A percentile compares a stretch with the other conserved stretches of the same genome.
phyloP scores from a whole-genome alignment of 2,329 filamentous ascomycete species.

The Rachicladosporium sp. region DNA sequence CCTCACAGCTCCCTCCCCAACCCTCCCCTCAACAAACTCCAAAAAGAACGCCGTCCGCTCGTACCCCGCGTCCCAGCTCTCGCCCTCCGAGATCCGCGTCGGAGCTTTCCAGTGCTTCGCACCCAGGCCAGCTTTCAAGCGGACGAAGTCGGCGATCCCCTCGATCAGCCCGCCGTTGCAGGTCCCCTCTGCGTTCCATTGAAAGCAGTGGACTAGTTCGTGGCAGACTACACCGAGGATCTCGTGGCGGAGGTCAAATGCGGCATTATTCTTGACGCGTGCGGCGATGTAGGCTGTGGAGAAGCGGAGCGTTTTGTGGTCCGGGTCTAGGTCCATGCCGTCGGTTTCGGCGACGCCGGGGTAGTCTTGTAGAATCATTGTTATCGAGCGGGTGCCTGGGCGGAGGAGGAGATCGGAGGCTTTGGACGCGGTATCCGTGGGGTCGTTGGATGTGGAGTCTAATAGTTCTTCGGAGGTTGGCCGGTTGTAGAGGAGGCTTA shows the following conservation, averaged over 20 bases:
- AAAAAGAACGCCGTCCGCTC: slow-evolving; percentile 86
- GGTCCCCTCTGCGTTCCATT: slow-evolving; percentile 53
- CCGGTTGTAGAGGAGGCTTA: slow-evolving; percentile 55
- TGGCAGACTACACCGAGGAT: slow-evolving; percentile 76
- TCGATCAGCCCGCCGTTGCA: slow-evolving; percentile 66
- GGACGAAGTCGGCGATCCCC: slow-evolving; percentile 86
- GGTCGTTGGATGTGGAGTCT: too few relatives aligned
- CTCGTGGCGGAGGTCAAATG: slow-evolving; percentile 41
- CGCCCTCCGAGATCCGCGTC: slow-evolving; percentile 22
- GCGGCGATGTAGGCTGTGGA: slow-evolving; percentile 58
- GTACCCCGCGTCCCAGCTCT: slow-evolving; percentile 79
- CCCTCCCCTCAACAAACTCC: slow-evolving; percentile 64
- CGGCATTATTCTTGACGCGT: slow-evolving; percentile 22
- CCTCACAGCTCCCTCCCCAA: slow-evolving; percentile 37
- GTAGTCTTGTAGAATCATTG: slow-evolving; percentile 67
- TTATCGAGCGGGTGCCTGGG: slow-evolving; percentile 69
- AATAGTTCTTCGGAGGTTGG: not conserved
- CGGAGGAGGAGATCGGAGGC: slow-evolving; percentile 22
- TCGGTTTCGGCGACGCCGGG: slow-evolving; percentile 81
- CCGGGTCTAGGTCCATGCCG: slow-evolving; percentile 61
- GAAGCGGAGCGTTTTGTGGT: slow-evolving; percentile 91
- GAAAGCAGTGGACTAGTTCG: slow-evolving; percentile 91
- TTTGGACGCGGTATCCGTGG: too few relatives aligned
- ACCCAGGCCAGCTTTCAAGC: slow-evolving; percentile 57
- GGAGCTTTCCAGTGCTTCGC: slow-evolving; percentile 72